phyloP scores from a whole-genome alignment of 1,284 basidiomycete species.

The Stereum hirsutum region DNA sequence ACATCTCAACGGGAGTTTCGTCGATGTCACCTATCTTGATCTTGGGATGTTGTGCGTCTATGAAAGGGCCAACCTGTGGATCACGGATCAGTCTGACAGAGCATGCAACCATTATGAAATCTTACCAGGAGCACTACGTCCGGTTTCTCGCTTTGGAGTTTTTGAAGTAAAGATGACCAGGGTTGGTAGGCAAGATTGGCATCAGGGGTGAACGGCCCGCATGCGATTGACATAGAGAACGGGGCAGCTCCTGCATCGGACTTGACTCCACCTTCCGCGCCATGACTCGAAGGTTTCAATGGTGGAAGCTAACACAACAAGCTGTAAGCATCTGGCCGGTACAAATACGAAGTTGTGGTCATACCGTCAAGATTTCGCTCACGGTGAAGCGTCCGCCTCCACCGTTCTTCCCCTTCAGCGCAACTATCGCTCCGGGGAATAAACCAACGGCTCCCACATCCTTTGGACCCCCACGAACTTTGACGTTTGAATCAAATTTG shows the following conservation, averaged over 20 bases:
- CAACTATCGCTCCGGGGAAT: slow-evolving; percentile 87
- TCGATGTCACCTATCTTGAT: slow-evolving; percentile 69
- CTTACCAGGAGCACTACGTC: slow-evolving; percentile 74
- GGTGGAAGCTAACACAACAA: slow-evolving; percentile 35
- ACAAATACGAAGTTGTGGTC: slow-evolving; percentile 23
- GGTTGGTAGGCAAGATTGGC: slow-evolving; percentile 70
- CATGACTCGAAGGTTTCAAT: slow-evolving; percentile 28
- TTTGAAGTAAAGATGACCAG: slow-evolving; percentile 51
- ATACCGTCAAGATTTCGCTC: slow-evolving; percentile 73
- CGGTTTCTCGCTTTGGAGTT: slow-evolving; percentile 54
- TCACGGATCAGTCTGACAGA: neutral
- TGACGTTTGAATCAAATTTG: slow-evolving; percentile 57
- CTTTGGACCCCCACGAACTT: slow-evolving; percentile 55
- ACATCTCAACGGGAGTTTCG: slow-evolving; percentile 58
- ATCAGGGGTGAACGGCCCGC: slow-evolving; percentile 80
- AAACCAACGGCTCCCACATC: slow-evolving; percentile 67
- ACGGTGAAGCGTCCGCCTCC: slow-evolving; percentile 84
- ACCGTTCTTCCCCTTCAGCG: slow-evolving; percentile 86
- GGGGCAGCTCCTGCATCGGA: slow-evolving; percentile 26
- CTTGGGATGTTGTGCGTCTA: slow-evolving; percentile 68
- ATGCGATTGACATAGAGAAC: slow-evolving; percentile 62
- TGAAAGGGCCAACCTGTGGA: slow-evolving; percentile 79
- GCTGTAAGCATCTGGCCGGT: neutral
- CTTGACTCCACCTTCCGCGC: slow-evolving; percentile 19
- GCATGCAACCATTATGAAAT: slow-evolving; percentile 7